Evolutionary conservation across 2,329 filamentous ascomycete species (phyloP), one percentile per base, ranked within the genome.

Genomic region (Ceratocystis lukuohia): DNA sequence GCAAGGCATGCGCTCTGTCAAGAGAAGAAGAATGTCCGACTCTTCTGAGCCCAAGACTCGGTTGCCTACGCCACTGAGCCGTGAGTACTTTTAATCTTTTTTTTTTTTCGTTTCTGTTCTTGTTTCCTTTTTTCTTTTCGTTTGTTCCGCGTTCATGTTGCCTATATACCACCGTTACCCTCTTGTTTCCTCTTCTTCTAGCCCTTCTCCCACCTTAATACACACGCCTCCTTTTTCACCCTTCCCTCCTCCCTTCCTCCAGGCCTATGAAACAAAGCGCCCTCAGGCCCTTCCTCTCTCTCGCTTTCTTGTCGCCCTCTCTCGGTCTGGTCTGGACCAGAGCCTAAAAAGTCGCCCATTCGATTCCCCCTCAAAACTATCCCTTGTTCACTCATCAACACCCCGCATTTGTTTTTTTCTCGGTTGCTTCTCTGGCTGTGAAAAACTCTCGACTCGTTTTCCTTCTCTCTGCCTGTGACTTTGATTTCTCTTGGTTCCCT

Each of bases 21-120:
- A 65, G 48, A 65, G 63, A 65, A 57, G 63, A 59, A 65, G 63
- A 65, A 65, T 65, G 63, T 65, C 63, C n/a, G 63, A 65, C n/a
- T 65, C 63, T 28, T 65, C 63, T 56, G 63, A 65, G 50, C 63
- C 48, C 41, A 63, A 63, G 48, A 56, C 48, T 17, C 48, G n/a
- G 45, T 12, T 53, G 37, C 44, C 63, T 57, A 65, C 63, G 48
- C 63, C 63, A 28, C 22, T 65, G 50, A 65, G 63, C 20, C 63
- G 63, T 65, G 37, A 65, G 63, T 65, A 12, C 25, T 53, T 50
- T 53, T 22, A 8, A n/a, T 12, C n/a, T 15, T 48, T 20, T 46
- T 48, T n/a, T 50, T 64, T 12, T 53, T 33, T 28, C 5, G 7
- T 57, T 20, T 56, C 41, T 17, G 5, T 41, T 50, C 30, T 17